Conservation (phyloP, 371 early-diverging fungal genomes). For the Syncephalis plumigaleata region DNA sequence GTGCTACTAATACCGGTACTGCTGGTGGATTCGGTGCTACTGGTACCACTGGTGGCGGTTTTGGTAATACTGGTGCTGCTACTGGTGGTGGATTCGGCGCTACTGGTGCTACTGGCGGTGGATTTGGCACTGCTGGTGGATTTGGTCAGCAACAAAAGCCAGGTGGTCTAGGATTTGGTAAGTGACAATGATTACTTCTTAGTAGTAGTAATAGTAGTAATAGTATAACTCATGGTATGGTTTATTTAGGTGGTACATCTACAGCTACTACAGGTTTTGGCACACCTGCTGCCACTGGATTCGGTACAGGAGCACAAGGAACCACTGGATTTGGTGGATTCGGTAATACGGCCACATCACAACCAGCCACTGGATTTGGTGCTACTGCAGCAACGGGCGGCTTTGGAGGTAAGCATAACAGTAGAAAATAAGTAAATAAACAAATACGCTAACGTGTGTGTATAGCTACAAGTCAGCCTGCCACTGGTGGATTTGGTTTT, state of each 20-base stretch:
- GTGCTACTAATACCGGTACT: slow-evolving; percentile 4
- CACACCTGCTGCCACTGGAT: slow-evolving; percentile 13
- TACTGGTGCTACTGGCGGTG: not conserved
- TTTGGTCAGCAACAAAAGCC: too few relatives aligned
- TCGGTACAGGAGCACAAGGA: slow-evolving; percentile 22
- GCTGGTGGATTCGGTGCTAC: slow-evolving; percentile 6
- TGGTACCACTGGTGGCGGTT: slow-evolving; percentile 16
- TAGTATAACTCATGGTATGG: too few relatives aligned
- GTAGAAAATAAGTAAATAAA: slow-evolving; percentile 14
- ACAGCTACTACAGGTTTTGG: slow-evolving; percentile 6
- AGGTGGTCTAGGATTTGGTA: too few relatives aligned
- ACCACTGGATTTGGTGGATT: slow-evolving; percentile 25
- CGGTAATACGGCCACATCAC: slow-evolving; percentile 18
- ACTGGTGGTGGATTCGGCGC: not conserved
- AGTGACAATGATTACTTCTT: too few relatives aligned
- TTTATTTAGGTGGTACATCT: too few relatives aligned
- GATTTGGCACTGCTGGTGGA: too few relatives aligned
- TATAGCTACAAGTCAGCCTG: slow-evolving; percentile 4
- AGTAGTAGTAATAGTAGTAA: too few relatives aligned
- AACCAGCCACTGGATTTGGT: slow-evolving; percentile 16
- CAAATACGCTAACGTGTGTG: not conserved
- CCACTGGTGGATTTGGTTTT: slow-evolving; percentile 10
- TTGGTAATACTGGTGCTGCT: slow-evolving; percentile 14
- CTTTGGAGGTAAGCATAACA: slow-evolving; percentile 12
- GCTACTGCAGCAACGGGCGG: slow-evolving; percentile 13